phyloP scores from a whole-genome alignment of 345 rosid species.

The Hibiscus syriacus region DNA sequence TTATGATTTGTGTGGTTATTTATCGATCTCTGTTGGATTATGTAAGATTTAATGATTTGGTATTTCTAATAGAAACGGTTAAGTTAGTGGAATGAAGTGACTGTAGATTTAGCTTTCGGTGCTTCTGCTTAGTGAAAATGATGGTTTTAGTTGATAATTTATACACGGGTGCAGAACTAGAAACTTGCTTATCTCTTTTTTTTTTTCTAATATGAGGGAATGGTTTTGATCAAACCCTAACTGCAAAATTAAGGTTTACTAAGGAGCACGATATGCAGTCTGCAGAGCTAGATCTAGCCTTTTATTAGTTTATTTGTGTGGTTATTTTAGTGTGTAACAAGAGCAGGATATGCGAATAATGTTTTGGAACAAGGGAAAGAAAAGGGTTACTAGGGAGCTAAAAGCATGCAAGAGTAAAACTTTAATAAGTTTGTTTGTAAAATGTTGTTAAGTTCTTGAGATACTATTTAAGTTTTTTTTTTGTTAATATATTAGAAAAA shows the following conservation, averaged over 20 bases:
- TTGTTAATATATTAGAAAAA: neutral
- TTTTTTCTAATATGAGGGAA: too few relatives aligned
- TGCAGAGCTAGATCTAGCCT: too few relatives aligned
- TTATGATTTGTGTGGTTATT: neutral
- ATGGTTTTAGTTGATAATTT: neutral
- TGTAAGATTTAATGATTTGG: neutral
- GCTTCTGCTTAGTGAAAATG: neutral
- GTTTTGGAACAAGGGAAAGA: too few relatives aligned
- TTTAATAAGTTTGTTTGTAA: neutral
- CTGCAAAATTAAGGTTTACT: neutral
- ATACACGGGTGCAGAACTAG: neutral
- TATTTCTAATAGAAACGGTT: neutral
- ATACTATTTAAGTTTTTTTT: neutral
- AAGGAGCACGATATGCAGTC: too few relatives aligned
- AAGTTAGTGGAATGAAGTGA: neutral
- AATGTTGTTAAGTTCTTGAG: neutral
- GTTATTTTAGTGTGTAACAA: too few relatives aligned
- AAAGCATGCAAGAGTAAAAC: neutral
- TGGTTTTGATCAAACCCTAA: neutral
- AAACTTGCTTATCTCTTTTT: too few relatives aligned
- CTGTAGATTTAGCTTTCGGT: neutral
- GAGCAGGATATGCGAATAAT: too few relatives aligned
- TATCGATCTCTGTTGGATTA: neutral
- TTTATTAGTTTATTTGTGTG: too few relatives aligned
- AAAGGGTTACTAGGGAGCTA: neutral